Evolutionary conservation across 805 yeast species (phyloP).

Genomic region (Yarrowia bubula): DNA sequence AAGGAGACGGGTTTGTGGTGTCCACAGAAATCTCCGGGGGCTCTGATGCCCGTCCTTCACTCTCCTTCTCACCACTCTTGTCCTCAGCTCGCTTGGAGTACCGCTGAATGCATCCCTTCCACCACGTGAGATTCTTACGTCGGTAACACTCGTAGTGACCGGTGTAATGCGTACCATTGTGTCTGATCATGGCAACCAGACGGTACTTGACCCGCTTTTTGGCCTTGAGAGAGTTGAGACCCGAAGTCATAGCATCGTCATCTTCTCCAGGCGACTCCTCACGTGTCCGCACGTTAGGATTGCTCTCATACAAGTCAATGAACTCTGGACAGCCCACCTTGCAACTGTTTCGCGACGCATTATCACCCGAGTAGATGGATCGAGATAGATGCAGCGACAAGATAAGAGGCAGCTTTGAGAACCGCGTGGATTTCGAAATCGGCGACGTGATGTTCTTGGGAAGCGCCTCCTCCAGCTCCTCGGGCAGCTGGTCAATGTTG

Average conservation of each 20-base stretch:
- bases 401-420: slow-evolving; percentile 66
- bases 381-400: slow-evolving; percentile 83
- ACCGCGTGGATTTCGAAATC: slow-evolving; percentile 62
- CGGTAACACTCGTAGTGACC: slow-evolving; percentile 92
- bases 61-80: neutral
- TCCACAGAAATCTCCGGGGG: neutral
- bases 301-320: slow-evolving; percentile 43
- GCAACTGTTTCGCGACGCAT: slow-evolving; percentile 71
- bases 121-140: slow-evolving; percentile 48
- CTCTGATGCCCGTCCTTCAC: neutral
- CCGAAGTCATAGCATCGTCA: slow-evolving; percentile 33
- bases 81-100: slow-evolving; percentile 2
- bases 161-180: slow-evolving; percentile 80
- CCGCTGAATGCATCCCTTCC: slow-evolving; percentile 30
- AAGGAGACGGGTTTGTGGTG: slow-evolving; percentile 1
- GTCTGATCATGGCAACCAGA: slow-evolving; percentile 73
- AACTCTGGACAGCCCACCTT: slow-evolving; percentile 61
- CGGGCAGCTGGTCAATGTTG: slow-evolving; percentile 53
- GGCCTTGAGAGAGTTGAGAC: slow-evolving; percentile 10
- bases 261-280: slow-evolving; percentile 32
- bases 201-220: slow-evolving; percentile 46
- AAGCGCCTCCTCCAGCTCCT: slow-evolving; percentile 40
- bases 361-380: slow-evolving; percentile 68
- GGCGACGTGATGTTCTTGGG: slow-evolving; percentile 55
- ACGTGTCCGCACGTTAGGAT: slow-evolving; percentile 33